Evolutionary conservation across 345 rosid species (phyloP), one percentile per base, ranked within the genome.

Genomic region (Alliaria petiolata): DNA sequence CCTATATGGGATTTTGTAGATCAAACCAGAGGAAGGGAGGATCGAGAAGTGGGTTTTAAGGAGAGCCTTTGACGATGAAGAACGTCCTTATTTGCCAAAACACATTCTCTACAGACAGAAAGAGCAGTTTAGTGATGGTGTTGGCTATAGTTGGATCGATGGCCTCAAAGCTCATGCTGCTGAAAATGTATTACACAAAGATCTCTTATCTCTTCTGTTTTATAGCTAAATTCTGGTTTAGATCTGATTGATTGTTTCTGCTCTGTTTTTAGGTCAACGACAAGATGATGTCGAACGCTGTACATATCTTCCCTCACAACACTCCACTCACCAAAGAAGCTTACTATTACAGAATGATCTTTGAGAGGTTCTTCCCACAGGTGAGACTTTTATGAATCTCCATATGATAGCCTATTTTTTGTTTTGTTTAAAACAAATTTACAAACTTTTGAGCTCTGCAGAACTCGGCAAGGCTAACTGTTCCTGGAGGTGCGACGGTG

Each of bases 111-210:
- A 93, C 81, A 89, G 98, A 71, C 98, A 93, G 80, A 93, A 93
- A 54, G 98, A 93, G 65, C 97, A 93, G 68, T 93, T 93, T 46
- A 93, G 98, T 73, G 98, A 93, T 57, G 97, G 98, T 28, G 98
- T 93, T 30, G 96, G 97, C 43, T 93, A 91, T 47, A 89, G 97
- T 62, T 93, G 98, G 98, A 93, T 93, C 15, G 98, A 91, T 82
- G 97, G 98, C 22, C 93, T 93, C 52, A 89, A 91, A 77, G 88
- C 85, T 20, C 97, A 93, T 62, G 92, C 98, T 65, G 83, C 80
- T 19, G 55, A 47, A 74, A 86, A 87, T 78, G 97, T 93, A 82
- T 7, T 33, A 13, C 50, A 62, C n/a, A 55, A 13, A 10, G 13
- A 30, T 63, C 43, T 67, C 28, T 1, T 11, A n/a, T 3, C 30